Base-by-base conservation (phyloP, 2,329 filamentous ascomycete species). In the Metarhizium sp. region DNA sequence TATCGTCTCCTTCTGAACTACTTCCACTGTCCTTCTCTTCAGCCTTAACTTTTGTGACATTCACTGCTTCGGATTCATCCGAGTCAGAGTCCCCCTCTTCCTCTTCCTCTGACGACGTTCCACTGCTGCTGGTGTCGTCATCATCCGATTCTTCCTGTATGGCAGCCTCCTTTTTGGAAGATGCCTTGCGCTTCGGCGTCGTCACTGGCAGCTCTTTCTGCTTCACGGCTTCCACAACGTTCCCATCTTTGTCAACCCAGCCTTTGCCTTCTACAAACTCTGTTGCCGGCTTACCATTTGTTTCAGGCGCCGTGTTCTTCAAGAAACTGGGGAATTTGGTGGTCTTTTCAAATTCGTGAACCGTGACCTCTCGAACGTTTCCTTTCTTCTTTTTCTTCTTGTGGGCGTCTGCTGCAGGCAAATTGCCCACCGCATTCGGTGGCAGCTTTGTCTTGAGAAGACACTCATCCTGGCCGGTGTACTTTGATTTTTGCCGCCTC, bases 341-440 rank as follows among this genome's bases (percentile, higher is more conserved):
- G 7, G 87, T 91, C 67, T 90, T 91, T 62, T 87, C 82, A 66
- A 96, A 97, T 67, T 99, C 94, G 69, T 97, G 92, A 3, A 97
- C 79, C 4, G 90, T 75, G 1, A 86, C 78, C 57, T 88, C 82
- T 14, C 75, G 69, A 13, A 62, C 58, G 53, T 64, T 67, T 54
- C 68, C 77, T 67, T 80, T 82, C 62, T 83, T 84, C 53, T 30
- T 54, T 61, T 80, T 54, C 61, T 80, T 84, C 61, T 78, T 77
- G n/a, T 73, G 68, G 20, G 68, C 68, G 7, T 75, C 70, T 3
- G 72, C 72, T 34, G 75, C 71, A 2, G 67, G 62, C 13, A 71
- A 59, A 53, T 77, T 75, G 47, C 73, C 72, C 52, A 75, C 71
- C 16, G 69, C 68, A 54, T 73, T 73, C 7, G 74, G 67, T 0